Evolutionary conservation across 2,329 filamentous ascomycete genomes (phyloP).

Genomic region (Xylaria sp.): DNA sequence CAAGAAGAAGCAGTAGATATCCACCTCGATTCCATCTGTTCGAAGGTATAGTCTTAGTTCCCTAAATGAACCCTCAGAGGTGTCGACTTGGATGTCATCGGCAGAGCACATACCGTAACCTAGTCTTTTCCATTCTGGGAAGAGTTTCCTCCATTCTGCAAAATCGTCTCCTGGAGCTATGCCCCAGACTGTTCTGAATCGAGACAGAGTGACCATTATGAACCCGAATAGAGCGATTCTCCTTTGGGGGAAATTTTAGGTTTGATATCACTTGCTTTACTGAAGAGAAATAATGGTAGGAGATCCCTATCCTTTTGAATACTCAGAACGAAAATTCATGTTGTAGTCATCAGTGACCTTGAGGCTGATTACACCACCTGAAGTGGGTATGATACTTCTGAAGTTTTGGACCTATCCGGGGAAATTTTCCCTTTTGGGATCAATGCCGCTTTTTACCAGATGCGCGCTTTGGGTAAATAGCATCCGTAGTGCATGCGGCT

Average conservation of each 20-base stretch:
- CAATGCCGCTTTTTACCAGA: background rate
- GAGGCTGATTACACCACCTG: constrained; percentile 4
- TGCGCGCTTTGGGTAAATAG: constrained; percentile 3
- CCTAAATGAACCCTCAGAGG: background rate
- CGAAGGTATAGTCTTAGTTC: background rate
- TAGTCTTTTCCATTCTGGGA: constrained; percentile 11
- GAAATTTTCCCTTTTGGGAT: constrained; percentile 14
- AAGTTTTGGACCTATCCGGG: background rate
- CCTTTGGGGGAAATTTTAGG: background rate
- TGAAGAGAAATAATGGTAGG: background rate
- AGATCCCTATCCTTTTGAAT: background rate
- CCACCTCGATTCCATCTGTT: constrained; percentile 18
- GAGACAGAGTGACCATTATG: constrained; percentile 12
- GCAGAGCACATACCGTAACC: constrained; percentile 8
- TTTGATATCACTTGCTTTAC: background rate
- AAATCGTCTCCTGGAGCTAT: constrained; percentile 5
- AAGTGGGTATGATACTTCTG: background rate
- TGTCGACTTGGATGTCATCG: background rate
- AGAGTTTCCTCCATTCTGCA: constrained; percentile 5
- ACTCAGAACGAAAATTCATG: background rate
- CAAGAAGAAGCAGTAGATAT: constrained; percentile 16
- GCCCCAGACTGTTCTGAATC: constrained; percentile 17
- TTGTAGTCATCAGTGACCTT: background rate
- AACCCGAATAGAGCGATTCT: background rate
- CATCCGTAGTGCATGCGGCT: background rate